Percentiles rank a stretch among this genome's conserved stretches.
Conservation (phyloP, 495 filamentous ascomycete species). For the Xylaria sp. region DNA sequence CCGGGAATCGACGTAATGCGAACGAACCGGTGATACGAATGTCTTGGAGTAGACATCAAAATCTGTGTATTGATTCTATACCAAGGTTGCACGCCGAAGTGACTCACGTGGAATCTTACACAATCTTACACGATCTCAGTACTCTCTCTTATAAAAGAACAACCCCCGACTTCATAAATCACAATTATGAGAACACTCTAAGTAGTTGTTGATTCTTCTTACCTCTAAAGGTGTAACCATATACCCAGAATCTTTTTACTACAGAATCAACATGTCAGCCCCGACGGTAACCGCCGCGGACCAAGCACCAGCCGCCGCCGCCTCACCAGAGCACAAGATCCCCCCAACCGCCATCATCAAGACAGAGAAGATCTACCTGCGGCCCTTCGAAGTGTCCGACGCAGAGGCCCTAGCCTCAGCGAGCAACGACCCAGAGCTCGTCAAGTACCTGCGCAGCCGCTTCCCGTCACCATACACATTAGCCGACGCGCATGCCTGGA, state of each 20-base stretch:
- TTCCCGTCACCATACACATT: constrained; percentile 50
- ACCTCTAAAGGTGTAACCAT: background rate
- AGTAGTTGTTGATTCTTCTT: background rate
- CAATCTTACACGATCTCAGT: background rate
- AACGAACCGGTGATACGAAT: no score
- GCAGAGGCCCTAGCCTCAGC: constrained; percentile 32
- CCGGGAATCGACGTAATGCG: background rate
- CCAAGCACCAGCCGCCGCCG: background rate
- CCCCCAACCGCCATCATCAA: constrained; percentile 29
- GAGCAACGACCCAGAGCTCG: constrained; percentile 42
- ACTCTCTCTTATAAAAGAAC: background rate
- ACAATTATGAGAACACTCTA: background rate
- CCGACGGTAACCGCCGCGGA: background rate
- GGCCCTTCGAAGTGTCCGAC: constrained; percentile 41
- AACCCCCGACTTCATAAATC: background rate
- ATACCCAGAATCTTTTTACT: no score
- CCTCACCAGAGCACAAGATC: constrained; percentile 10
- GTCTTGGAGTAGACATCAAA: no score
- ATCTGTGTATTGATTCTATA: background rate
- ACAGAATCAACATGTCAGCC: no score
- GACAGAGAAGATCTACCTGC: constrained; percentile 40
- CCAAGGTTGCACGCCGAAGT: background rate
- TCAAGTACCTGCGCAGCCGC: constrained; percentile 42
- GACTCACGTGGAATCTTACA: background rate
- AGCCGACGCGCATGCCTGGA: constrained; percentile 39